A percentile compares a stretch with the other conserved stretches of the same genome.
These are phyloP conservation scores for Comarum palustre DNA, from an alignment of 306 rosid species.

Conservation along the genomic window DNA sequence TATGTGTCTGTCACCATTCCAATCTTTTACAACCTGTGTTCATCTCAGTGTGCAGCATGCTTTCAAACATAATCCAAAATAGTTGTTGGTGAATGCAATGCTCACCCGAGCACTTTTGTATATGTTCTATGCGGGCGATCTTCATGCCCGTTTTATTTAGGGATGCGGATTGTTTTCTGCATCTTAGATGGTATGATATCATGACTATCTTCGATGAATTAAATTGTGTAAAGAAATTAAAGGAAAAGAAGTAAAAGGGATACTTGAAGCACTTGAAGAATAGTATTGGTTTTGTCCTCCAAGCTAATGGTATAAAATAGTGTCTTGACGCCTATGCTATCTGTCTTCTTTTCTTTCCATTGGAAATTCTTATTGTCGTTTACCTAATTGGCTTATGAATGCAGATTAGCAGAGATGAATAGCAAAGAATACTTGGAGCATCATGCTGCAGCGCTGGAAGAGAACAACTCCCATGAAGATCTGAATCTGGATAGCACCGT, in stretches of 20 bases:
- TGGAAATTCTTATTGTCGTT: slow-evolving; percentile 16
- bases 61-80: not conserved
- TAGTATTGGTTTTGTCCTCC: not conserved
- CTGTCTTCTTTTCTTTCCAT: not conserved
- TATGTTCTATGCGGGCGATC: not conserved
- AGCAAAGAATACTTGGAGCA: slow-evolving; percentile 87
- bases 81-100: not conserved
- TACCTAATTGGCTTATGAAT: slow-evolving; percentile 8
- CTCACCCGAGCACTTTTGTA: not conserved
- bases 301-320: not conserved
- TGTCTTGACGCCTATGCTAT: not conserved
- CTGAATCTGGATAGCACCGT: not conserved
- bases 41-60: not conserved
- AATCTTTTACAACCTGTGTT: not conserved
- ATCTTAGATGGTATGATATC: not conserved
- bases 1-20: not conserved
- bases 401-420: slow-evolving; percentile 92
- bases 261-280: not conserved
- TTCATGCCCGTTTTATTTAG: not conserved
- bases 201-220: not conserved
- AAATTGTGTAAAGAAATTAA: not conserved
- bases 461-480: slow-evolving; percentile 29
- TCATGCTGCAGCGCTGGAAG: slow-evolving; percentile 58
- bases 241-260: not conserved
- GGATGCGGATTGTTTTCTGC: not conserved